These are phyloP conservation scores for Dioscorea cayenensis DNA, from an alignment of 116 monocot species.

Conservation along the genomic window DNA sequence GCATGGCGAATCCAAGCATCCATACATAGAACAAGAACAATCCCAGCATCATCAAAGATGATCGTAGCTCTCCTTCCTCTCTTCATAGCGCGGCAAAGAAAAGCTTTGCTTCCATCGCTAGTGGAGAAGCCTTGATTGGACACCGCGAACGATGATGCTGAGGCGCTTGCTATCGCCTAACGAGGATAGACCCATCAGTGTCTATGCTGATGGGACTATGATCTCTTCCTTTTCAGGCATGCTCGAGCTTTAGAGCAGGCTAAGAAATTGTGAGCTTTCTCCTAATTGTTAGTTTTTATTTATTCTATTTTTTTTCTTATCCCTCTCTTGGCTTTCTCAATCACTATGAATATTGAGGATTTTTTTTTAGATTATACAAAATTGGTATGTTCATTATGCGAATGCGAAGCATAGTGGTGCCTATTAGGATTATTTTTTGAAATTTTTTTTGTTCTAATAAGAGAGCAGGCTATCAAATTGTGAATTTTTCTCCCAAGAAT, in stretches of 20 bases:
- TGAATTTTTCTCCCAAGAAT: no score
- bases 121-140: neutral
- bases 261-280: constrained; percentile 23
- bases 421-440: no score
- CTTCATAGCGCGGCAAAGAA: neutral
- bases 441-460: no score
- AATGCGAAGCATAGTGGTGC: no score
- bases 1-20: no score
- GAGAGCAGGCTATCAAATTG: no score
- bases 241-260: constrained; percentile 26
- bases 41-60: no score
- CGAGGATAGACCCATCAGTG: constrained; percentile 13
- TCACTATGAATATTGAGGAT: neutral
- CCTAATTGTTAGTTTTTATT: neutral
- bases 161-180: neutral
- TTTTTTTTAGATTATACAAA: neutral
- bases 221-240: constrained; percentile 26
- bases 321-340: no score
- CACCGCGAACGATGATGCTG: neutral
- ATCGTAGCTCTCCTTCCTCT: neutral
- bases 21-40: no score
- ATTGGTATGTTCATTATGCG: no score
- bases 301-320: neutral
- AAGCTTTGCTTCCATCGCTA: neutral
- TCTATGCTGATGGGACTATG: constrained; percentile 27